phyloP scores from a whole-genome alignment of 495 filamentous ascomycete genomes.

The Tuber borchii region DNA sequence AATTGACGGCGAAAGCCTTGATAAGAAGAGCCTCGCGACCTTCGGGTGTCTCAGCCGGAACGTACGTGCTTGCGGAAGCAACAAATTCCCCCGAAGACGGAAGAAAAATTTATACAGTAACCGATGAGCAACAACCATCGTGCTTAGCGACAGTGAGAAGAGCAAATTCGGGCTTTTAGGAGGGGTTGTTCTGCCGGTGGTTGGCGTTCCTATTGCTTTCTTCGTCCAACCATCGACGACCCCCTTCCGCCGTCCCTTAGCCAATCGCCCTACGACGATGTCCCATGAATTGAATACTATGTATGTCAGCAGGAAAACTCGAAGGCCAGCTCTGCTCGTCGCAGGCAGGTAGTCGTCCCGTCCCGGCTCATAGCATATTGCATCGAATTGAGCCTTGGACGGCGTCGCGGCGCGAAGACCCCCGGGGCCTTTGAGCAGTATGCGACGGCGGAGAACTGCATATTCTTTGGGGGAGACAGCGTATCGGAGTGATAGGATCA shows the following conservation, averaged over 20 bases:
- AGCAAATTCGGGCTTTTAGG: slow-evolving; percentile 66
- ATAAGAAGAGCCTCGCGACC: slow-evolving; percentile 65
- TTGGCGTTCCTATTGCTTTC: slow-evolving; percentile 41
- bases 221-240: slow-evolving; percentile 16
- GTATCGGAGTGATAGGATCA: slow-evolving; percentile 38
- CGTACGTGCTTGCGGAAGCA: slow-evolving; percentile 55
- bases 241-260: slow-evolving; percentile 10
- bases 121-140: slow-evolving; percentile 78
- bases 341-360: slow-evolving; percentile 38
- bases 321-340: slow-evolving; percentile 38
- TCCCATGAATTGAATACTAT: slow-evolving; percentile 28
- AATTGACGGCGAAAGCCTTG: slow-evolving; percentile 73
- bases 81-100: slow-evolving; percentile 67
- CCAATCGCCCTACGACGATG: slow-evolving; percentile 12
- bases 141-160: slow-evolving; percentile 71
- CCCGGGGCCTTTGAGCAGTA: slow-evolving; percentile 32
- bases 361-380: slow-evolving; percentile 19
- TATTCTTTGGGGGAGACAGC: slow-evolving; percentile 39
- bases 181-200: slow-evolving; percentile 47
- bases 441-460: slow-evolving; percentile 24
- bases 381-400: slow-evolving; percentile 35
- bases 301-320: slow-evolving; percentile 34
- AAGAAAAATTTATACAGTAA: slow-evolving; percentile 85
- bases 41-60: slow-evolving; percentile 80
- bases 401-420: slow-evolving; percentile 25